Evolutionary conservation across 768 basidiomycete species (phyloP).

Genomic region (Lactarius pseudohatsudake): DNA sequence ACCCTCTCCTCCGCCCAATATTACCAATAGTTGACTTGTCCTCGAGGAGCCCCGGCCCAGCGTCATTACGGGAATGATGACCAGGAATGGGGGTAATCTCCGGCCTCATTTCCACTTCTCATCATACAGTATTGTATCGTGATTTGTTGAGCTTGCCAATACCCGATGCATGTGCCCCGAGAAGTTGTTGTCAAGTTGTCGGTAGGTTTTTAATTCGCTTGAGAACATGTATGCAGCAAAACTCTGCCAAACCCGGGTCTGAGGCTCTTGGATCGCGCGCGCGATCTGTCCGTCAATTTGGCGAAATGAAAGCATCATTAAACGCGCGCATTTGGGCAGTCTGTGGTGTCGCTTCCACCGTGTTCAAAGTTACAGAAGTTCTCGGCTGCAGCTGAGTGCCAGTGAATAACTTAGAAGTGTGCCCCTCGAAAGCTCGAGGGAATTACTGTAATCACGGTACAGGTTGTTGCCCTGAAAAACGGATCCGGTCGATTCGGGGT

Average conservation of each 20-base stretch:
- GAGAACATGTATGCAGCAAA: neutral
- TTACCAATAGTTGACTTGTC: neutral
- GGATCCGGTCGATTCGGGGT: neutral
- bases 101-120: neutral
- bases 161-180: neutral
- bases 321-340: too few species aligned
- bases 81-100: neutral
- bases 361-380: too few species aligned
- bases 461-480: neutral
- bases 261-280: too few species aligned
- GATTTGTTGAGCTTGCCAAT: neutral
- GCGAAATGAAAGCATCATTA: neutral
- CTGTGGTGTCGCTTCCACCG: too few species aligned
- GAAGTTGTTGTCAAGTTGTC: too few species aligned
- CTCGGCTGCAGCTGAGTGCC: neutral
- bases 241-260: neutral
- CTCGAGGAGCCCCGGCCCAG: neutral
- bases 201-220: neutral
- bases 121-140: neutral
- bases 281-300: neutral
- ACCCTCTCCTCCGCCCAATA: too few species aligned
- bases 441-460: too few species aligned
- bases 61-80: neutral
- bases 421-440: neutral
- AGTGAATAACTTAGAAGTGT: too few species aligned